Conservation (phyloP, 2,329 filamentous ascomycete genomes). For the Apiospora saccharicola region DNA sequence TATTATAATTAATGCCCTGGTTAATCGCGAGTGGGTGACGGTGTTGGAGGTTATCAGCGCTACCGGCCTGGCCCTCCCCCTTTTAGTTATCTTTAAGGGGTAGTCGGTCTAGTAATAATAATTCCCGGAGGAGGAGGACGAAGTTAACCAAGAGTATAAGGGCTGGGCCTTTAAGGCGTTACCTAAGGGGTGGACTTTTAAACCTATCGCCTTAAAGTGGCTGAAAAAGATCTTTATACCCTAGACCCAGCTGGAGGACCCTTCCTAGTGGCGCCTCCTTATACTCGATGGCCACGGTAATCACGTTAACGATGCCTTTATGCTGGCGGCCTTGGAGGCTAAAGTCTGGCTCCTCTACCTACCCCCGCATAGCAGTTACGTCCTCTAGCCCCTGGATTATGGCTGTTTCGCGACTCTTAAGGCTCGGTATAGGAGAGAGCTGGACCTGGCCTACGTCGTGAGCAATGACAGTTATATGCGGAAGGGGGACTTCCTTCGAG, state of each 20-base stretch:
- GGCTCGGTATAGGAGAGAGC: no score
- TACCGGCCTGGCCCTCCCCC: background rate
- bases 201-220: background rate
- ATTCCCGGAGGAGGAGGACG: background rate
- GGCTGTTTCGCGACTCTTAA: no score
- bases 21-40: background rate
- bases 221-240: background rate
- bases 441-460: no score
- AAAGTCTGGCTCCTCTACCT: background rate
- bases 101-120: background rate
- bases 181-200: background rate
- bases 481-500: no score
- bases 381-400: background rate
- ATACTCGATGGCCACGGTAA: background rate
- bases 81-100: background rate
- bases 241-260: background rate
- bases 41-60: background rate
- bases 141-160: background rate
- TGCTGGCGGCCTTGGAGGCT: background rate
- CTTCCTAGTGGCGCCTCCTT: background rate
- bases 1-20: background rate
- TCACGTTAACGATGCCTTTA: background rate
- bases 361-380: background rate
- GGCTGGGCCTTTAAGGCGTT: background rate
- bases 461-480: no score